A percentile compares a stretch with the other conserved stretches of the same genome.
Conservation (phyloP, 1,284 basidiomycete genomes). For the Dichomitus squalens region DNA sequence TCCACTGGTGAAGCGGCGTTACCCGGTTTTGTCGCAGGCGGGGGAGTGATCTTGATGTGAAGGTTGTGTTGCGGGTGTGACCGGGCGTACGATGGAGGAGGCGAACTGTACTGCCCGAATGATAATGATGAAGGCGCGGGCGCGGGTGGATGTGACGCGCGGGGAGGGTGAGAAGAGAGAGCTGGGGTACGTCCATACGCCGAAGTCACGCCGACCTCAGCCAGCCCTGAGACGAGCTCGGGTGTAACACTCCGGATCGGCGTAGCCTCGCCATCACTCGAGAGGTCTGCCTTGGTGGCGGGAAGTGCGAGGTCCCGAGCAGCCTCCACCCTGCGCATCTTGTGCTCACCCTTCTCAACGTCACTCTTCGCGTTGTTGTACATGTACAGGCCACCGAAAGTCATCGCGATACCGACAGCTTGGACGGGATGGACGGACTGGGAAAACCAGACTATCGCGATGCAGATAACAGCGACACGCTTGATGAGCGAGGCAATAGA, state of each 20-base stretch:
- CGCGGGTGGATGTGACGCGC: constrained; percentile 15
- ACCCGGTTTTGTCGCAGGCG: constrained; percentile 22
- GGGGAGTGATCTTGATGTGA: constrained; percentile 36
- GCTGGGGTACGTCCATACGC: constrained; percentile 25
- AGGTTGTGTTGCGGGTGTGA: constrained; percentile 34
- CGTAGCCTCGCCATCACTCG: constrained; percentile 12
- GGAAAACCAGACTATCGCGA: constrained; percentile 97
- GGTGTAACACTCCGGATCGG: constrained; percentile 8
- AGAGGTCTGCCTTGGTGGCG: constrained; percentile 51
- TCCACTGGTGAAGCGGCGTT: constrained; percentile 42
- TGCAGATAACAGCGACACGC: constrained; percentile 96
- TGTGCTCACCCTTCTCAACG: constrained; percentile 91
- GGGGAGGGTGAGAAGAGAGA: constrained; percentile 21
- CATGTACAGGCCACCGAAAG: constrained; percentile 91
- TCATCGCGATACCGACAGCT: constrained; percentile 85
- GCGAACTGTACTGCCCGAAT: constrained; percentile 40
- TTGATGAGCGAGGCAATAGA: constrained; percentile 98
- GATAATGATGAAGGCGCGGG: constrained; percentile 16
- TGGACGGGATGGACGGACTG: constrained; percentile 88
- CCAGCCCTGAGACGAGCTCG: constrained; percentile 14
- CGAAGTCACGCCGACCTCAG: constrained; percentile 22
- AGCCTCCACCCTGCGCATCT: constrained; percentile 84
- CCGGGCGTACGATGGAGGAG: constrained; percentile 28
- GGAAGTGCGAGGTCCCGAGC: constrained; percentile 74
- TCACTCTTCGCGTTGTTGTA: constrained; percentile 95